Percentiles rank a stretch among this genome's conserved stretches.
These are phyloP conservation scores for Suillus plorans DNA, from an alignment of 768 basidiomycete species.

Conservation along the genomic window DNA sequence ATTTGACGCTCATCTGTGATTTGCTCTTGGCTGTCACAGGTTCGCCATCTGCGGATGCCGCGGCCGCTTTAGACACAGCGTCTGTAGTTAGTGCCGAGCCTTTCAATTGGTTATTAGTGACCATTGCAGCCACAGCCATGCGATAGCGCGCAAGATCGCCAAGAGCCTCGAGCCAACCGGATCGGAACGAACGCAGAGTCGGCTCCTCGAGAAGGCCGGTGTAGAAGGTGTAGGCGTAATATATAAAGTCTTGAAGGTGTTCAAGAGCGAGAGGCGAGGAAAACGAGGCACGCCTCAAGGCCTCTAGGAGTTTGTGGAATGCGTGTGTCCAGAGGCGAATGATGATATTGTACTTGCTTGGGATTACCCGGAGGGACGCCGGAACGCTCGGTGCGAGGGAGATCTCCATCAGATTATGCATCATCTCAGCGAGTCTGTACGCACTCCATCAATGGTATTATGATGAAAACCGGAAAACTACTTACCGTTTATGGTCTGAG, in stretches of 20 bases:
- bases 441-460: conserved; percentile 10
- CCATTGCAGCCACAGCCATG: conserved; percentile 92
- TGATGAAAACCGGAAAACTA: conserved; percentile 15
- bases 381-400: conserved; percentile 87
- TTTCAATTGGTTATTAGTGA: conserved; percentile 47
- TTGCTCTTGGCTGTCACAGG: conserved; percentile 37
- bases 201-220: conserved; percentile 85
- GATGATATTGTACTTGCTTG: conserved; percentile 94
- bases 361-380: conserved; percentile 83
- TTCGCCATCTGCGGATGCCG: conserved; percentile 25
- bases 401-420: conserved; percentile 84
- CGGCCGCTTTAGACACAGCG: conserved; percentile 50
- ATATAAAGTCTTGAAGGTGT: conserved; percentile 91
- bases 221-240: conserved; percentile 94
- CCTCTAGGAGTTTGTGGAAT: conserved; percentile 89
- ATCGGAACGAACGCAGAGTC: conserved; percentile 63
- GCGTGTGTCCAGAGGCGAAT: conserved; percentile 89
- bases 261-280: conserved; percentile 70
- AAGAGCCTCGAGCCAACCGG: conserved; percentile 93
- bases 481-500: conserved; percentile 82
- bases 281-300: conserved; percentile 82
- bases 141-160: conserved; percentile 95
- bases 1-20: conserved; percentile 23
- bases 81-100: conserved; percentile 51
- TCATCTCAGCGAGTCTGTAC: conserved; percentile 83